These are phyloP conservation scores for Leccinum solheimii DNA, from an alignment of 1,284 basidiomycete species.

Conservation along the genomic window DNA sequence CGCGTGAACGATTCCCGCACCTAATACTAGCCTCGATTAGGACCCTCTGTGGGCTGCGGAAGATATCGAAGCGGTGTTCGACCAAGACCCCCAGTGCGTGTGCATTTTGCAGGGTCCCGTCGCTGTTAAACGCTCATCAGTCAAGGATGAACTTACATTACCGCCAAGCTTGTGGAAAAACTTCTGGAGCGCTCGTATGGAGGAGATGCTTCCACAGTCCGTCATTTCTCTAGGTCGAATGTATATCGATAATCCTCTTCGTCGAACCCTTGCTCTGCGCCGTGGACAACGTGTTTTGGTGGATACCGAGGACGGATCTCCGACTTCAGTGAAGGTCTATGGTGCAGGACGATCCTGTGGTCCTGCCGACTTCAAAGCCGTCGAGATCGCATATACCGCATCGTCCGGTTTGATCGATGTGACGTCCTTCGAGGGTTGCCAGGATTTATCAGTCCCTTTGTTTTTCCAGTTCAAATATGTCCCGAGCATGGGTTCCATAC, in stretches of 20 bases:
- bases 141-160: conserved; percentile 93
- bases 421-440: conserved; percentile 84
- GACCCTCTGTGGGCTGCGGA: conserved; percentile 98
- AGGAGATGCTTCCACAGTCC: conserved; percentile 78
- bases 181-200: conserved; percentile 83
- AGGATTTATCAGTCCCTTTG: conserved; percentile 77
- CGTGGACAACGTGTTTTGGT: conserved; percentile 76
- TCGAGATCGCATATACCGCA: conserved; percentile 70
- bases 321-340: conserved; percentile 62
- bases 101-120: conserved; percentile 98
- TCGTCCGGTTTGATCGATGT: conserved; percentile 66
- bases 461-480: conserved; percentile 84
- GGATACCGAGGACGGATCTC: conserved; percentile 44
- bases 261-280: conserved; percentile 85
- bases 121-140: conserved; percentile 83
- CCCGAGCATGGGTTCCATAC: conserved; percentile 86
- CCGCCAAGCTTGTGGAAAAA: conserved; percentile 73
- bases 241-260: conserved; percentile 89
- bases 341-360: conserved; percentile 85
- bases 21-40: conserved; percentile 42
- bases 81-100: conserved; percentile 96
- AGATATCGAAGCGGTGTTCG: conserved; percentile 98
- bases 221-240: conserved; percentile 83
- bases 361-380: conserved; percentile 73
- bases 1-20: conserved; percentile 3